Conservation (phyloP, 2,329 filamentous ascomycete species). For the Talaromyces sp. region DNA sequence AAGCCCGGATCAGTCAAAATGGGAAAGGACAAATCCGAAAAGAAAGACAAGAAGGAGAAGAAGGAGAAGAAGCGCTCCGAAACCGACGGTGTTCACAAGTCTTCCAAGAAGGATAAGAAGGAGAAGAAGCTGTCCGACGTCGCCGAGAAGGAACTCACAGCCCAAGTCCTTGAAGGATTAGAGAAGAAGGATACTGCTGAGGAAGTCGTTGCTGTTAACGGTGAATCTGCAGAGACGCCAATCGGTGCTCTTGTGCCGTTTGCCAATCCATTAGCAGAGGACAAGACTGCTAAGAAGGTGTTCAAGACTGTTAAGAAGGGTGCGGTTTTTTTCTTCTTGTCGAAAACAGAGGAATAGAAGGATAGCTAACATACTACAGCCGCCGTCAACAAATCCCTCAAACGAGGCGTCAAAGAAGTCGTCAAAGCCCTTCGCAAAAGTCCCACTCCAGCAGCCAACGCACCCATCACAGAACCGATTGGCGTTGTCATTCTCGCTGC, state of each 20-base stretch:
- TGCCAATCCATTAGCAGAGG: constrained; percentile 49
- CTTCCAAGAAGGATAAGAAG: constrained; percentile 39
- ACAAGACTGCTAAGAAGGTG: constrained; percentile 51
- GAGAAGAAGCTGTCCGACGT: constrained; percentile 41
- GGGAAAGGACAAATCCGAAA: constrained; percentile 45
- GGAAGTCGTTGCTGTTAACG: constrained; percentile 18
- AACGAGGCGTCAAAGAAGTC: constrained; percentile 97
- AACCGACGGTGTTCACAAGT: constrained; percentile 45
- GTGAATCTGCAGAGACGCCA: constrained; percentile 26
- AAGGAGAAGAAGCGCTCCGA: constrained; percentile 48
- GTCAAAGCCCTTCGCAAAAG: constrained; percentile 98
- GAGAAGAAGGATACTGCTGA: constrained; percentile 23
- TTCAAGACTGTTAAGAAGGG: constrained; percentile 52
- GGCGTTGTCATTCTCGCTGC: constrained; percentile 86
- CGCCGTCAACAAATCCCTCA: constrained; percentile 90
- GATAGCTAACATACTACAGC: constrained; percentile 51
- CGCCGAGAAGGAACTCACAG: constrained; percentile 39
- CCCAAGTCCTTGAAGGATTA: constrained; percentile 35
- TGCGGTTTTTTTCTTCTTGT: constrained; percentile 22
- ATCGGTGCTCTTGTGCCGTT: constrained; percentile 49
- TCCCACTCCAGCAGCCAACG: constrained; percentile 62
- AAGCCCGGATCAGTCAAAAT: constrained; percentile 29
- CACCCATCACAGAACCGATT: constrained; percentile 60
- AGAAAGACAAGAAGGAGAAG: constrained; percentile 36
- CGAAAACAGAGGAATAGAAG: neutral